Percentiles rank a stretch among this genome's conserved stretches.
Conservation (phyloP, 495 filamentous ascomycete genomes). For the Aspergillus olivimuriae region DNA sequence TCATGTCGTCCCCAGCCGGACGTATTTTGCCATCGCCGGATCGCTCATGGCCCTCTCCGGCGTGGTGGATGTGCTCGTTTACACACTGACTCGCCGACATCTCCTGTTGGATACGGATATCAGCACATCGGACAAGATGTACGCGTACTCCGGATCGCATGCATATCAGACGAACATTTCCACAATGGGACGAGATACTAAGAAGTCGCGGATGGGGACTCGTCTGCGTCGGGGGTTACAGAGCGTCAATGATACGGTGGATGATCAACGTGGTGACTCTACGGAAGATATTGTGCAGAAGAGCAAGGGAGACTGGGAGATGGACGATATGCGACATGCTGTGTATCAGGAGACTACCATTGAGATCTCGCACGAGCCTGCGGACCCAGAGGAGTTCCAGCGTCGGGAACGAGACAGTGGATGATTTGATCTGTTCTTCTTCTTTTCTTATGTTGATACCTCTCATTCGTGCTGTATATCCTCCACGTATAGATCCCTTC, state of each 20-base stretch:
- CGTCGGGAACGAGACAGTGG: neutral
- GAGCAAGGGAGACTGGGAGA: conserved; percentile 28
- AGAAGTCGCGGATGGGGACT: conserved; percentile 16
- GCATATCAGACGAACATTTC: conserved; percentile 27
- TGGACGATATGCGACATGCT: conserved; percentile 22
- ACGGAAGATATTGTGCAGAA: conserved; percentile 36
- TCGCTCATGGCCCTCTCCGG: conserved; percentile 64
- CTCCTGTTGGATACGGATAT: conserved; percentile 32
- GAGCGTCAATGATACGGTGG: conserved; percentile 15
- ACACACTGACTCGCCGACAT: conserved; percentile 46
- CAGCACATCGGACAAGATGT: conserved; percentile 24
- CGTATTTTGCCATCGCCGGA: conserved; percentile 62
- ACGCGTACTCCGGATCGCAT: conserved; percentile 15
- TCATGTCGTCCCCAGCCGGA: conserved; percentile 39
- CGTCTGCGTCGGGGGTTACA: conserved; percentile 19
- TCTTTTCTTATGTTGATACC: neutral
- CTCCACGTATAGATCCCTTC: neutral
- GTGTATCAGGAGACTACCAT: conserved; percentile 39
- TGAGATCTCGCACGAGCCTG: conserved; percentile 35
- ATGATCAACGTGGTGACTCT: conserved; percentile 27
- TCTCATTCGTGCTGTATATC: too few species aligned
- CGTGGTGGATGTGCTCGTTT: conserved; percentile 64
- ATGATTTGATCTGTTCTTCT: neutral
- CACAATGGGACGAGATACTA: conserved; percentile 14
- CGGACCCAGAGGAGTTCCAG: conserved; percentile 13